A percentile compares a stretch with the other conserved stretches of the same genome.
These are phyloP conservation scores for Begonia fuchsioides DNA, from an alignment of 306 rosid species.

Conservation along the genomic window DNA sequence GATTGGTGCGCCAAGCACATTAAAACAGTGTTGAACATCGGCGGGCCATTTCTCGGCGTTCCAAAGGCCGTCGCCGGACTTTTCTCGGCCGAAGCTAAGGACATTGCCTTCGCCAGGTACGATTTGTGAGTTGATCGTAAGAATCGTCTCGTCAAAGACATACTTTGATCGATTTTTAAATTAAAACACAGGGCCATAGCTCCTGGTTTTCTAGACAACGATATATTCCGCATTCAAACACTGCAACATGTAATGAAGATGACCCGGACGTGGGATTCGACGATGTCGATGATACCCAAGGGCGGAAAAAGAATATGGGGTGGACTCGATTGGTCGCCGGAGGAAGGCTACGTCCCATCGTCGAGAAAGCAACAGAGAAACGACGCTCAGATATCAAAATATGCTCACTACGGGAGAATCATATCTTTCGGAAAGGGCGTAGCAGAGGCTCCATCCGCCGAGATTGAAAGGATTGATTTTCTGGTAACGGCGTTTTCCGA, in stretches of 20 bases:
- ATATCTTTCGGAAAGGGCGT: constrained; percentile 66
- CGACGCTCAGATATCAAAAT: constrained; percentile 17
- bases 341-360: constrained; percentile 34
- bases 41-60: constrained; percentile 70
- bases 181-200: constrained; percentile 52
- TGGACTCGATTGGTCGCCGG: constrained; percentile 79
- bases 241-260: constrained; percentile 71
- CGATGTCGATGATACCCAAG: constrained; percentile 85
- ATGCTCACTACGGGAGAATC: constrained; percentile 46
- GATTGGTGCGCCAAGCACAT: constrained; percentile 35
- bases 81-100: constrained; percentile 78
- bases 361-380: constrained; percentile 24
- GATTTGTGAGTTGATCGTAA: too few species aligned
- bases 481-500: constrained; percentile 28
- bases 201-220: constrained; percentile 64
- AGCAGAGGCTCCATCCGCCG: constrained; percentile 48
- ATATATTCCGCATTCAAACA: constrained; percentile 70
- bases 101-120: constrained; percentile 72
- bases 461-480: constrained; percentile 49
- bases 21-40: constrained; percentile 30
- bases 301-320: constrained; percentile 90
- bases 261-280: constrained; percentile 85
- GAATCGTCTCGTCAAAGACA: too few species aligned
- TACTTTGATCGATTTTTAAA: too few species aligned
- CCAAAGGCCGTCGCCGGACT: constrained; percentile 80